phyloP scores from a whole-genome alignment of 2,329 filamentous ascomycete genomes.

The Alternaria conjuncta region DNA sequence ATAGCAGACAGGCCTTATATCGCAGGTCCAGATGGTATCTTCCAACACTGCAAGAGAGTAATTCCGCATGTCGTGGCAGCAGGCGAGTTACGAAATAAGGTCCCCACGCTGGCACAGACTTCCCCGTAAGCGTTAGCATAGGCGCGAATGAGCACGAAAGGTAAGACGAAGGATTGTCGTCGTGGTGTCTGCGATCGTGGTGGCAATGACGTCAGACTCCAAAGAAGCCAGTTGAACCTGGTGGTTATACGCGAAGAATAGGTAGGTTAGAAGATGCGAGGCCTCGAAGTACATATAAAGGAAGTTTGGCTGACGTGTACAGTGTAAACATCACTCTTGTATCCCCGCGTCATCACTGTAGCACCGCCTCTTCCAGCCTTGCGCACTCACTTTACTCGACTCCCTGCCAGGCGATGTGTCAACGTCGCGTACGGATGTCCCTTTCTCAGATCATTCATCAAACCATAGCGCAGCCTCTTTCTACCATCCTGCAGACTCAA shows the following conservation, averaged over 20 bases:
- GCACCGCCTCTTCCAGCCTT: not conserved
- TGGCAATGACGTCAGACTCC: not conserved
- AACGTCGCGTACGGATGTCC: not conserved
- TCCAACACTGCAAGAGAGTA: not conserved
- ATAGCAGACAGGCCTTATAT: not conserved
- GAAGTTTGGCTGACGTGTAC: not conserved
- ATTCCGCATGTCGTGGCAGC: conserved; percentile 6
- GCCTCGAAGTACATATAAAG: not conserved
- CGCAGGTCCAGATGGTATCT: not conserved
- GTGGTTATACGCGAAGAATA: not conserved
- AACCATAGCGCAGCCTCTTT: not conserved
- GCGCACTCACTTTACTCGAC: not conserved
- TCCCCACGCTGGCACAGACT: not conserved
- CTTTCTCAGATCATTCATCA: not conserved
- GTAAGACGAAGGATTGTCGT: not conserved
- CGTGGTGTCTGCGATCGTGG: not conserved
- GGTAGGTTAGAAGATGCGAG: not conserved
- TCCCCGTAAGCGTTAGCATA: not conserved
- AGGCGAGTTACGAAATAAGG: not conserved
- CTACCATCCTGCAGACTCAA: not conserved
- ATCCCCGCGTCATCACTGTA: not conserved
- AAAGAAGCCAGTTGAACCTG: not conserved
- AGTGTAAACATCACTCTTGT: not conserved
- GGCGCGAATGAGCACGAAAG: not conserved
- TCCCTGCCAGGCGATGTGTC: not conserved